phyloP scores from a whole-genome alignment of 2,329 filamentous ascomycete species.

The Botrytis fragariae region DNA sequence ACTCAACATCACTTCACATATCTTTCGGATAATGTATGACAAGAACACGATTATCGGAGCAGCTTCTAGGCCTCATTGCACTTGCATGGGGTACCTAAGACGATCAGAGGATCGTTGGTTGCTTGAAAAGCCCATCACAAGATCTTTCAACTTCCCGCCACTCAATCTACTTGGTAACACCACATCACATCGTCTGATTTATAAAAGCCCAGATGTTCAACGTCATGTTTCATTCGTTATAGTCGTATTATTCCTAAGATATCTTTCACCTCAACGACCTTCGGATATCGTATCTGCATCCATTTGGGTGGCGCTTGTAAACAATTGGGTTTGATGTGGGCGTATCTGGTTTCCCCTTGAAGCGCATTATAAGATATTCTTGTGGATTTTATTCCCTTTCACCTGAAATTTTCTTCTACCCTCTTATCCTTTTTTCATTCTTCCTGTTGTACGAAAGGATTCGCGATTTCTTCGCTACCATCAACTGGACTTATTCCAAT shows the following conservation, averaged over 20 bases:
- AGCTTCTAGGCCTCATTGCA: background rate
- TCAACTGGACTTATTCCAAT: constrained; percentile 91
- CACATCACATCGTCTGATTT: background rate
- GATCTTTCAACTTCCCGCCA: background rate
- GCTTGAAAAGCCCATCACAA: background rate
- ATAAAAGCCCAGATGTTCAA: background rate
- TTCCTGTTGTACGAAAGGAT: constrained; percentile 79
- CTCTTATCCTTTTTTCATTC: constrained; percentile 44
- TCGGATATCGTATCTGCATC: constrained; percentile 1
- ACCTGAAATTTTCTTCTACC: background rate
- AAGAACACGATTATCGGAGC: background rate
- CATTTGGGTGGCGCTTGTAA: background rate
- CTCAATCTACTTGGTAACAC: background rate
- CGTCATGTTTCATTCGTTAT: background rate
- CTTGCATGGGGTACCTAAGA: background rate
- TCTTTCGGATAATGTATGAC: background rate
- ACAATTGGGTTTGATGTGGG: background rate
- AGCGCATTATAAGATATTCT: background rate
- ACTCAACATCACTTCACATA: background rate
- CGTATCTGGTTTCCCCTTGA: background rate
- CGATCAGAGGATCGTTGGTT: background rate
- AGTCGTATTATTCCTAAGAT: background rate
- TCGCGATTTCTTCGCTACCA: constrained; percentile 92
- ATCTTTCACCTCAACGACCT: background rate
- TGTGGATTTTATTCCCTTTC: background rate